Conservation (phyloP, 1,139 yeast genomes). For the Kodamaea sp. region DNA sequence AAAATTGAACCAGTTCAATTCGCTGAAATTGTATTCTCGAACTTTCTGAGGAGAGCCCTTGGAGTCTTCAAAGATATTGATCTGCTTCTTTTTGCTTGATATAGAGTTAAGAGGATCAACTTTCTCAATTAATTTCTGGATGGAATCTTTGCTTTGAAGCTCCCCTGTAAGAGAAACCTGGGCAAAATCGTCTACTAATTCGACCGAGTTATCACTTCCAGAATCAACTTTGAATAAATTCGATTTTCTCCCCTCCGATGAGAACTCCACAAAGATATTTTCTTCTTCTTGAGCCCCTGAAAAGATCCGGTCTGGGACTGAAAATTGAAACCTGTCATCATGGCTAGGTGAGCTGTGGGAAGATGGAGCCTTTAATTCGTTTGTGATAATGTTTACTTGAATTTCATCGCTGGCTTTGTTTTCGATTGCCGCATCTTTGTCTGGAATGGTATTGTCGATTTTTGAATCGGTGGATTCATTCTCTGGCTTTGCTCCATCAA, state of each 20-base stretch:
- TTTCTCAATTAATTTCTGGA: slow-evolving; percentile 40
- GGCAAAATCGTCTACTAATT: slow-evolving; percentile 40
- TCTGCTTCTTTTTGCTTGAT: slow-evolving; percentile 36
- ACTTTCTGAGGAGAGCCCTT: slow-evolving; percentile 39
- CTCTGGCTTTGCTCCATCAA: slow-evolving; percentile 1
- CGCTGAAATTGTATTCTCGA: slow-evolving; percentile 32
- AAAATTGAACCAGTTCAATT: slow-evolving; percentile 44
- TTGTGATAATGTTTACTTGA: not conserved
- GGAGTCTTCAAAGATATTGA: slow-evolving; percentile 41
- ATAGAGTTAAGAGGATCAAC: slow-evolving; percentile 43
- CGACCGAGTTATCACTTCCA: slow-evolving; percentile 22
- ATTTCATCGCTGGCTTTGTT: not conserved
- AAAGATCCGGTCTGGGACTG: not conserved
- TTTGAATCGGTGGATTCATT: not conserved
- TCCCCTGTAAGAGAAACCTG: slow-evolving; percentile 36
- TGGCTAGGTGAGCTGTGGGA: too few relatives aligned
- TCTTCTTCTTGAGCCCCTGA: not conserved
- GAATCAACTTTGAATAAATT: slow-evolving; percentile 20
- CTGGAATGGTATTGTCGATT: not conserved
- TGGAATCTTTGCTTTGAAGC: slow-evolving; percentile 16
- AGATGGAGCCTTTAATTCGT: not conserved
- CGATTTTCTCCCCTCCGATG: slow-evolving; percentile 9
- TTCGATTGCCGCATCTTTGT: not conserved
- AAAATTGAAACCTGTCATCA: too few relatives aligned
- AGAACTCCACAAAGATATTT: slow-evolving; percentile 17